Evolutionary conservation across 345 rosid genomes (phyloP).

Genomic region (Brassica carinata): DNA sequence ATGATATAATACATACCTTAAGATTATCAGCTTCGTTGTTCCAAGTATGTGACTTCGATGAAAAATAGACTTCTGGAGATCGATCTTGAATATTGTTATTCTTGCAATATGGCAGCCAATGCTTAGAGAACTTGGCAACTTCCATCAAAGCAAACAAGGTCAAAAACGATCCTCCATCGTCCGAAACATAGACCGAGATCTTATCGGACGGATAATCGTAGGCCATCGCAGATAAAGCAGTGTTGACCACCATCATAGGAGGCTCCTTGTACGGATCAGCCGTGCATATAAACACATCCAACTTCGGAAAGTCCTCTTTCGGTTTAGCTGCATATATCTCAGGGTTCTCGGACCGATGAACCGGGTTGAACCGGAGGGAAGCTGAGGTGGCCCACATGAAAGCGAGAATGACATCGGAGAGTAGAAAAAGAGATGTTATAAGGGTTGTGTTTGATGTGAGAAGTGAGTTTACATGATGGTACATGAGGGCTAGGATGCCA

Average conservation of each 20-base stretch:
- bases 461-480: constrained; percentile 51
- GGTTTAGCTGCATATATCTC: constrained; percentile 45
- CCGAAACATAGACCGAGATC: constrained; percentile 72
- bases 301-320: constrained; percentile 48
- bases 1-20: constrained; percentile 48
- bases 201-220: constrained; percentile 75
- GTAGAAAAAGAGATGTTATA: constrained; percentile 34
- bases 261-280: constrained; percentile 94
- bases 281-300: constrained; percentile 85
- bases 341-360: constrained; percentile 49
- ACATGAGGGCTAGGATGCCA: constrained; percentile 58
- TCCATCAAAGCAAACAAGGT: constrained; percentile 80
- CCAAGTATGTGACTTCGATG: constrained; percentile 30
- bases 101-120: constrained; percentile 77
- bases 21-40: constrained; percentile 41
- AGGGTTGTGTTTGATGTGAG: constrained; percentile 29
- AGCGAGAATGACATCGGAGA: constrained; percentile 65
- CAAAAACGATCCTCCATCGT: constrained; percentile 76
- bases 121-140: constrained; percentile 64
- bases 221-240: constrained; percentile 76
- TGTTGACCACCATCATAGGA: constrained; percentile 67
- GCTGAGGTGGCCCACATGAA: constrained; percentile 60
- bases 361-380: constrained; percentile 47
- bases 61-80: constrained; percentile 60
- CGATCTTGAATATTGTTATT: constrained; percentile 47